A percentile compares a stretch with the other conserved stretches of the same genome.
Conservation (phyloP, 2,329 filamentous ascomycete genomes). For the Diatrype stigma region DNA sequence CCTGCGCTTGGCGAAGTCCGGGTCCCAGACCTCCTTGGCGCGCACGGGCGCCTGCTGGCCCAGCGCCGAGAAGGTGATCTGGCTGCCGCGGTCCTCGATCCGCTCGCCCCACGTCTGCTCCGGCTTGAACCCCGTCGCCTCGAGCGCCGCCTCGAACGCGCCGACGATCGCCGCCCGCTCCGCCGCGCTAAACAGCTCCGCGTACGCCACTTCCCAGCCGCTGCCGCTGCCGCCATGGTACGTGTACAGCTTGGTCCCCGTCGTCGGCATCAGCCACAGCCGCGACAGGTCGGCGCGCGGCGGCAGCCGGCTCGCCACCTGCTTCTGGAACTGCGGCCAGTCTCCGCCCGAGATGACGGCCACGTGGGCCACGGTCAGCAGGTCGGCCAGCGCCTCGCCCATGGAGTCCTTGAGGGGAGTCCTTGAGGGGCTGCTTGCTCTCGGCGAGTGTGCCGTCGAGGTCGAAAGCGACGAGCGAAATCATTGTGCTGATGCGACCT, state of each 20-base stretch:
- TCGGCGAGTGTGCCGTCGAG: conserved; percentile 33
- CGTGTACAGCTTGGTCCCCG: conserved; percentile 36
- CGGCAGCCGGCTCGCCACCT: conserved; percentile 33
- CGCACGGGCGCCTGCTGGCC: conserved; percentile 34
- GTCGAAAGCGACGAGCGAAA: conserved; percentile 32
- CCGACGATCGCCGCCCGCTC: conserved; percentile 25
- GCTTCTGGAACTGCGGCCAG: conserved; percentile 38
- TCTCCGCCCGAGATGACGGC: conserved; percentile 37
- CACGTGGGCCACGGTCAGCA: conserved; percentile 35
- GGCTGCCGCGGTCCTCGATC: conserved; percentile 37
- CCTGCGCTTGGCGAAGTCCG: conserved; percentile 35
- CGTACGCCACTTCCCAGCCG: conserved; percentile 30
- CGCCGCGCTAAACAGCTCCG: conserved; percentile 33
- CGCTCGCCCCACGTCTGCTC: conserved; percentile 34
- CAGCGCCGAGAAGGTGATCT: conserved; percentile 38
- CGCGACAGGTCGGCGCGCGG: conserved; percentile 29
- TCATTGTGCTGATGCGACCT: conserved; percentile 18
- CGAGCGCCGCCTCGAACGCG: conserved; percentile 31
- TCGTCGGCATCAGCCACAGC: conserved; percentile 40
- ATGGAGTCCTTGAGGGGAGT: conserved; percentile 20
- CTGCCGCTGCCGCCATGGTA: conserved; percentile 15
- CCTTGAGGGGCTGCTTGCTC: conserved; percentile 29
- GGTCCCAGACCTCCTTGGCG: conserved; percentile 34
- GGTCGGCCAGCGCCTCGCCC: conserved; percentile 27
- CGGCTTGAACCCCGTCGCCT: conserved; percentile 32